Evolutionary conservation across 1,139 yeast species (phyloP).

Genomic region (Pichia sp.): DNA sequence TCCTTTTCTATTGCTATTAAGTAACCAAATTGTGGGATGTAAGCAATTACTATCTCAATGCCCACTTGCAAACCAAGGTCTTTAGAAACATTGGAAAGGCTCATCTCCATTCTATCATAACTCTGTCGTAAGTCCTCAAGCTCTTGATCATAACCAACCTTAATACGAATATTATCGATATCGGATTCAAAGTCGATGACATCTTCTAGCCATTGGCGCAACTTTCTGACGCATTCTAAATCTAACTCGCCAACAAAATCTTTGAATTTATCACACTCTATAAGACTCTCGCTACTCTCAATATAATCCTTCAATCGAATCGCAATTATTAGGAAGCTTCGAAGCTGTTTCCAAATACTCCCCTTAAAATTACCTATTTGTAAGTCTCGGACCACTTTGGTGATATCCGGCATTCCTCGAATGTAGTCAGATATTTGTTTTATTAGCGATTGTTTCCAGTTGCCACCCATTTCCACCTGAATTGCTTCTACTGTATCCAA

Average conservation of each 20-base stretch:
- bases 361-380: slow-evolving; percentile 25
- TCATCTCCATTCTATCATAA: slow-evolving; percentile 32
- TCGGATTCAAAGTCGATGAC: slow-evolving; percentile 32
- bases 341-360: slow-evolving; percentile 26
- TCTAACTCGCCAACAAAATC: slow-evolving; percentile 1
- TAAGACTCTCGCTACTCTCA: slow-evolving; percentile 1
- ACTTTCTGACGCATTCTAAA: background rate
- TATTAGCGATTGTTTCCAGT: slow-evolving; percentile 14
- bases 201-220: slow-evolving; percentile 14
- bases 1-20: slow-evolving; percentile 21
- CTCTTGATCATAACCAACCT: slow-evolving; percentile 26
- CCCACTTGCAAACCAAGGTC: slow-evolving; percentile 13
- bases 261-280: slow-evolving; percentile 4
- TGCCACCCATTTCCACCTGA: slow-evolving; percentile 16
- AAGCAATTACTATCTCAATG: slow-evolving; percentile 25
- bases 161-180: slow-evolving; percentile 28
- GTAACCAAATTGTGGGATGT: slow-evolving; percentile 41
- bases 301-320: slow-evolving; percentile 12
- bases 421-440: slow-evolving; percentile 13
- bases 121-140: slow-evolving; percentile 29
- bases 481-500: slow-evolving; percentile 26
- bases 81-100: slow-evolving; percentile 26
- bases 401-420: slow-evolving; percentile 27
- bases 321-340: slow-evolving; percentile 18
- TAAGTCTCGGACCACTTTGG: slow-evolving; percentile 21